These are phyloP conservation scores for Trichoderma harzianum DNA, from an alignment of 2,329 filamentous ascomycete species.

Conservation along the genomic window DNA sequence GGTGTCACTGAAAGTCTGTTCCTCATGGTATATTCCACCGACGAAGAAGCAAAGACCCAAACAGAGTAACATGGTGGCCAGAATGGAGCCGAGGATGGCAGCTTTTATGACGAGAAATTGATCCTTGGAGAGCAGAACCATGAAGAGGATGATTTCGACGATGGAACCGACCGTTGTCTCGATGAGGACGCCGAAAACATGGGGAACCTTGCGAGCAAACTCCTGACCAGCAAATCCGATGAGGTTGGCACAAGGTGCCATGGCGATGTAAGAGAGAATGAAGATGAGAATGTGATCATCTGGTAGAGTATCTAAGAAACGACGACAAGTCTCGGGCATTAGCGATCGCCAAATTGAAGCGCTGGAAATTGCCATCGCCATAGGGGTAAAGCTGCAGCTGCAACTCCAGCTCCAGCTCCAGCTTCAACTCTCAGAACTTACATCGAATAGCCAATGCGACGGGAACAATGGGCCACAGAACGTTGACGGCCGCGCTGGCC, in stretches of 20 bases:
- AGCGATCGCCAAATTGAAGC: not conserved
- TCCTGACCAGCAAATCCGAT: slow-evolving; percentile 46
- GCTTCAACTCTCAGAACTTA: slow-evolving; percentile 22
- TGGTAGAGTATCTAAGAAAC: slow-evolving; percentile 20
- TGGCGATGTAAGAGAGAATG: slow-evolving; percentile 45
- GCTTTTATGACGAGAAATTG: slow-evolving; percentile 73
- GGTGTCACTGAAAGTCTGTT: slow-evolving; percentile 69
- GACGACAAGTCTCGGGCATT: slow-evolving; percentile 25
- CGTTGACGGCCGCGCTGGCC: slow-evolving; percentile 44
- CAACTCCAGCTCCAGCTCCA: slow-evolving; percentile 31
- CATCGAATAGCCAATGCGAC: slow-evolving; percentile 35
- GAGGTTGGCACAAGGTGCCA: slow-evolving; percentile 48
- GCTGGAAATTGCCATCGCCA: not conserved
- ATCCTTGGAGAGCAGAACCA: slow-evolving; percentile 60
- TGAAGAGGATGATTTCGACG: slow-evolving; percentile 80
- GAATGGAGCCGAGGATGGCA: slow-evolving; percentile 77
- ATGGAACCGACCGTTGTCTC: slow-evolving; percentile 57
- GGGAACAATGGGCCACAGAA: slow-evolving; percentile 48
- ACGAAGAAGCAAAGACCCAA: slow-evolving; percentile 77
- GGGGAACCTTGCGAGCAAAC: slow-evolving; percentile 62
- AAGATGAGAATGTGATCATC: slow-evolving; percentile 41
- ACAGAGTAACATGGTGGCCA: slow-evolving; percentile 79
- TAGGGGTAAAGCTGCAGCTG: not conserved
- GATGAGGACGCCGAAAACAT: slow-evolving; percentile 53
- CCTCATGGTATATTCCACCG: slow-evolving; percentile 65